A percentile compares a stretch with the other conserved stretches of the same genome.
phyloP scores from a whole-genome alignment of 129 eudicot genomes.

The carrot (Daucus carota) region DH1_v3.0 NC_030384.2:45441001-45441500 shows the following conservation, averaged over 20 bases:
- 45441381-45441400: constrained; percentile 19
- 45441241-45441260: constrained; percentile 41
- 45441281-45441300: constrained; percentile 23
- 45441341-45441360: constrained; percentile 30
- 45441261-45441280: constrained; percentile 4
- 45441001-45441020: neutral
- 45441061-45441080: neutral
- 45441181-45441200: constrained; percentile 11
- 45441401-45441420: neutral
- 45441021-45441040: neutral
- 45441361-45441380: constrained; percentile 36
- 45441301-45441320: neutral
- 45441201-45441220: constrained; percentile 7
- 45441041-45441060: neutral
- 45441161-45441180: constrained; percentile 10
- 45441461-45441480: neutral
- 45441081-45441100: neutral
- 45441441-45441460: neutral
- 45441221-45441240: neutral
- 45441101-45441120: neutral
- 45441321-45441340: constrained; percentile 13
- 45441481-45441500: neutral
- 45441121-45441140: neutral
- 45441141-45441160: constrained; percentile 9
- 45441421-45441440: neutral